These are phyloP conservation scores for Hsuehochloa calcarea DNA, from an alignment of 176 grass and related monocot species.

Conservation along the genomic window DNA sequence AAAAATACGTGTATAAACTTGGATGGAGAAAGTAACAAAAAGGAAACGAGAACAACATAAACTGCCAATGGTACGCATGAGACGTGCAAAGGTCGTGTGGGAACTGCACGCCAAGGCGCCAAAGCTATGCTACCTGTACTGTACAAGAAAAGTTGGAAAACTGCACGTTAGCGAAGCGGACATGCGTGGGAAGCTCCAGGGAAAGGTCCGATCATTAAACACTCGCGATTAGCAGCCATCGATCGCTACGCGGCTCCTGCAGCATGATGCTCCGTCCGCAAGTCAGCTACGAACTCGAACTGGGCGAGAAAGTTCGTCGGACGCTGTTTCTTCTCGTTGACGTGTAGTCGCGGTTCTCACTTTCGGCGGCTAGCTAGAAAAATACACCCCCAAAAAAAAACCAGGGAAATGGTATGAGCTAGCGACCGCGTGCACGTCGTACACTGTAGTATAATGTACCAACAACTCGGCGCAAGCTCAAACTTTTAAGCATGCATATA, in stretches of 20 bases:
- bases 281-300: neutral
- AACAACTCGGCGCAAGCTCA: neutral
- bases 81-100: neutral
- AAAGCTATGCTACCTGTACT: neutral
- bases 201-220: neutral
- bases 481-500: neutral
- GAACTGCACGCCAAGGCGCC: neutral
- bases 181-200: neutral
- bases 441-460: neutral
- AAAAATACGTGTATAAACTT: no score
- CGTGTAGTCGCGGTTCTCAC: neutral
- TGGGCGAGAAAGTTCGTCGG: neutral
- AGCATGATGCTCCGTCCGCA: neutral
- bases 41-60: neutral
- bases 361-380: neutral
- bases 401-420: neutral
- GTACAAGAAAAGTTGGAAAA: neutral
- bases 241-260: neutral
- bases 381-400: no score
- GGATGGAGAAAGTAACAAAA: neutral
- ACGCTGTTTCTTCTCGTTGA: neutral
- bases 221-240: neutral
- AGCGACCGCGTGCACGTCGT: neutral
- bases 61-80: neutral
- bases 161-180: neutral